Evolutionary conservation across 208 protist genomes (phyloP), one percentile per base, ranked within the genome.

Genomic region (Crithidia sp.): DNA sequence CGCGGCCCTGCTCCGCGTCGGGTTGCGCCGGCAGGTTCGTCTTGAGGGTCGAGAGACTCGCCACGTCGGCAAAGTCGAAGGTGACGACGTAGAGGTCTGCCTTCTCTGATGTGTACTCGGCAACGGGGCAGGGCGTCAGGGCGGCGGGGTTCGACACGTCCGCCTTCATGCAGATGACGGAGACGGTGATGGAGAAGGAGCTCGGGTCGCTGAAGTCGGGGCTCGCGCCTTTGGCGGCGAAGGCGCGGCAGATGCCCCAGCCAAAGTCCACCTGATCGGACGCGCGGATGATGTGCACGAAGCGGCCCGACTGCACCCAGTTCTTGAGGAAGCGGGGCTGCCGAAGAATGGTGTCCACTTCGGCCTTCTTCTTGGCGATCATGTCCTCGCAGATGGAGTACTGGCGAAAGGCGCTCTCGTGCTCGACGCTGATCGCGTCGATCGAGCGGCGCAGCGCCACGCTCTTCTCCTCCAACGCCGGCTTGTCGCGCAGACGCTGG

Each of bases 221-320:
- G 53, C 64, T 77, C 4, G 82, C 59, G 43, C 67, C 71, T 71
- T 95, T 94, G 3, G 90, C 88, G n/a, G 77, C 59, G 59, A 86
- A 89, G 60, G 78, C 77, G 44, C 93, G 90, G 75, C 91, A 95
- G 36, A 98, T 75, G 40, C 92, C 93, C 96, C 94, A 98, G 49
- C 88, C 92, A 77, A 95, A 97, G 74, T 75, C 64, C 28, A 79
- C 41, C 39, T 85, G 71, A 69, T 96, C 91, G 4, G 86, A 84
- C 9, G 85, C 86, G 56, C 89, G 81, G 16, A 83, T 69, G 39
- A 98, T 86, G 50, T 77, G 81, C 16, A 99, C 91, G 17, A 99
- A 92, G 43, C 99, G 87, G 7, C 99, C 99, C 4, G 97, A 71
- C 70, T 99, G 94, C 37, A 99, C 79, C 83, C 98, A 99, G 52